Conservation (phyloP, 495 filamentous ascomycete species). For the Astrocystis sublimbata region DNA sequence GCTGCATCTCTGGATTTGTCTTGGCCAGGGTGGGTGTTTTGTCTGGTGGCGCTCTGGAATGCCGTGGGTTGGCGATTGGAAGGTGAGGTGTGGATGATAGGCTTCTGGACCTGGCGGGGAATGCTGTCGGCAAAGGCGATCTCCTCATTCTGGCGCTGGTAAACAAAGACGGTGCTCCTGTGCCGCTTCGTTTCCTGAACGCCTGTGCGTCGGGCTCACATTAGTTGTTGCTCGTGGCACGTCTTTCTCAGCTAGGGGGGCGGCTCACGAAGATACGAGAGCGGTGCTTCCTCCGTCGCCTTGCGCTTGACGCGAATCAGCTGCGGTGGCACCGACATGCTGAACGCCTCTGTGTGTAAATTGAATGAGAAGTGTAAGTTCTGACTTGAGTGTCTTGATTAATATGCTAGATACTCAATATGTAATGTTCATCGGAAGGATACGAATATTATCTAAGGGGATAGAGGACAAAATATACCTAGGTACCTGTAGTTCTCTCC, state of each 20-base stretch:
- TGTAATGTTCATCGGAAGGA: no score
- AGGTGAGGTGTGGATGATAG: slow-evolving; percentile 29
- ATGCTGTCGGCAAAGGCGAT: slow-evolving; percentile 22
- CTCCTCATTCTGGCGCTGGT: slow-evolving; percentile 38
- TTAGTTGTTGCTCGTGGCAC: slow-evolving; percentile 20
- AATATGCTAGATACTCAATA: no score
- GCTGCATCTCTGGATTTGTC: not conserved
- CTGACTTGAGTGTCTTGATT: no score
- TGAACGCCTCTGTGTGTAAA: slow-evolving; percentile 1
- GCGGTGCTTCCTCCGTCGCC: slow-evolving; percentile 50
- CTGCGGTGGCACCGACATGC: slow-evolving; percentile 54
- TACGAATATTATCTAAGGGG: no score
- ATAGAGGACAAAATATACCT: no score
- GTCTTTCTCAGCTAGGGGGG: slow-evolving; percentile 14
- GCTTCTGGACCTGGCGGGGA: slow-evolving; percentile 21
- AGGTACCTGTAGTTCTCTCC: not conserved
- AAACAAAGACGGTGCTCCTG: slow-evolving; percentile 44
- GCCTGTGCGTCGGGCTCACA: slow-evolving; percentile 13
- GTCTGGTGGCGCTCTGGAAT: slow-evolving; percentile 23
- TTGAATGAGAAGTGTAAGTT: no score
- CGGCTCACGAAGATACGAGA: slow-evolving; percentile 54
- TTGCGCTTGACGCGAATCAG: slow-evolving; percentile 58
- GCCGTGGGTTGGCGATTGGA: slow-evolving; percentile 16
- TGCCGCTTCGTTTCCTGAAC: slow-evolving; percentile 44
- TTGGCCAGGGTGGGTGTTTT: not conserved